Base-by-base conservation (phyloP, 1,139 yeast genomes). In the Sugiyamaella castrensis region DNA sequence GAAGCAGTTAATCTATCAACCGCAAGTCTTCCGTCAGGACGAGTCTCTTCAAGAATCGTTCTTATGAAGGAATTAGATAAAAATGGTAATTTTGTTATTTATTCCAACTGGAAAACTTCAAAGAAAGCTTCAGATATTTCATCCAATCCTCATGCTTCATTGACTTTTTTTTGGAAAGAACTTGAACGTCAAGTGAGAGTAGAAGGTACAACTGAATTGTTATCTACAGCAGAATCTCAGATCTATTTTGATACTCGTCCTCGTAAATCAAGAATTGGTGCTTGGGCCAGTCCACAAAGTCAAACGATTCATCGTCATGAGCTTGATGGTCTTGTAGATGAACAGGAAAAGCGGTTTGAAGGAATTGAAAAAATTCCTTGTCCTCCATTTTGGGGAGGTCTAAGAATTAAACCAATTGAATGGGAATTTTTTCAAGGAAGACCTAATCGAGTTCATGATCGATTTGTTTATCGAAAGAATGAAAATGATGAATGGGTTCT, bases 381-480 rank as follows among this genome's bases (percentile, higher is more conserved):
- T 59, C 98, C 98, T 15, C 89, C 87, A 30, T 82, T 74, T 65
- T 92, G 98, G 98, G 98, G 98, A 44, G 98, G 98, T 1, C 68
- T 92, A 47, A 76, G 96, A 61, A 76, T 92, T 29, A 81, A 84
- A 40, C 98, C 99, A 1, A 71, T 87, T 48, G 96, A 88, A 63
- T 79, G 92, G 58, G 98, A 92, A 70, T 92, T 92, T 64, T 92
- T 98, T 97, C 98, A 92, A 70, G 98, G 98, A 13, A 80, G 98
- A 54, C 76, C 80, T 52, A 85, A 87, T 62, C 79, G 99, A 66
- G 74, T 91, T 51, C 98, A 92, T 67, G 99, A 92, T 68, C 78
- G 98, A 61, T 74, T 89, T 50, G 79, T 82, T n/a, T 92, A 77
- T 68, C 76, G 78, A 56, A 76, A 94, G 63, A 58, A 57, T 8